Evolutionary conservation across 2,329 filamentous ascomycete species (phyloP).

Genomic region (Cercospora sp.): DNA sequence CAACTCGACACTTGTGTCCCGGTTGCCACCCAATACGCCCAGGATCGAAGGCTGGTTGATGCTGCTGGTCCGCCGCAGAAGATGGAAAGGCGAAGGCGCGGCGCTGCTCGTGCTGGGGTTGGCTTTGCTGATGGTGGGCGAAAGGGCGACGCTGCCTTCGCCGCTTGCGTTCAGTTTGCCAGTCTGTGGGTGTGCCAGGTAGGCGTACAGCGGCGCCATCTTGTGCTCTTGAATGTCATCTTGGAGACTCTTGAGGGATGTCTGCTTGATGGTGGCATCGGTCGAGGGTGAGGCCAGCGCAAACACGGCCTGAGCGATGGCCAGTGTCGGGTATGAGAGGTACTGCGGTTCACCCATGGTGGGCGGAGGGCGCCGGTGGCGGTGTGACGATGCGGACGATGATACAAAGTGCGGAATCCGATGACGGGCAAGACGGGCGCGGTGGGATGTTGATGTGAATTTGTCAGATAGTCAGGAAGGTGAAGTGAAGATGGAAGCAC

Average conservation of each 20-base stretch:
- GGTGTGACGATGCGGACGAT: neutral
- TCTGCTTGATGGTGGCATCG: conserved; percentile 64
- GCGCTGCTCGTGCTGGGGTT: conserved; percentile 37
- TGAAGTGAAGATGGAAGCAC: conserved; percentile 8
- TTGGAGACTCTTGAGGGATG: conserved; percentile 71
- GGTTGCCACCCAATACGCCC: conserved; percentile 45
- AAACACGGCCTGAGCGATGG: conserved; percentile 82
- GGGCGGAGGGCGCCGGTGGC: conserved; percentile 15
- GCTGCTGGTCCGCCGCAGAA: conserved; percentile 45
- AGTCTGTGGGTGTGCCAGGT: conserved; percentile 77
- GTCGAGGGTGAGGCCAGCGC: conserved; percentile 79
- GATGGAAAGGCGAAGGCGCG: conserved; percentile 30
- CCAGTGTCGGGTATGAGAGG: conserved; percentile 78
- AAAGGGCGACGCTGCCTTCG: conserved; percentile 50
- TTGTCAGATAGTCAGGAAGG: neutral
- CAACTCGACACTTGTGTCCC: conserved; percentile 61
- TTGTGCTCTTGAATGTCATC: conserved; percentile 80
- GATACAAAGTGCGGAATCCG: neutral
- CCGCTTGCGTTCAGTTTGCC: conserved; percentile 77
- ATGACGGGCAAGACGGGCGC: neutral
- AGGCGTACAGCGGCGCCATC: conserved; percentile 84
- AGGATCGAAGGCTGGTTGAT: conserved; percentile 59
- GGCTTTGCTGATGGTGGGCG: conserved; percentile 38
- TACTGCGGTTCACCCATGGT: conserved; percentile 77
- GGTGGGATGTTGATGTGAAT: neutral